Base-by-base conservation (phyloP, 106 monocot species). In the Chionographis japonica region DNA sequence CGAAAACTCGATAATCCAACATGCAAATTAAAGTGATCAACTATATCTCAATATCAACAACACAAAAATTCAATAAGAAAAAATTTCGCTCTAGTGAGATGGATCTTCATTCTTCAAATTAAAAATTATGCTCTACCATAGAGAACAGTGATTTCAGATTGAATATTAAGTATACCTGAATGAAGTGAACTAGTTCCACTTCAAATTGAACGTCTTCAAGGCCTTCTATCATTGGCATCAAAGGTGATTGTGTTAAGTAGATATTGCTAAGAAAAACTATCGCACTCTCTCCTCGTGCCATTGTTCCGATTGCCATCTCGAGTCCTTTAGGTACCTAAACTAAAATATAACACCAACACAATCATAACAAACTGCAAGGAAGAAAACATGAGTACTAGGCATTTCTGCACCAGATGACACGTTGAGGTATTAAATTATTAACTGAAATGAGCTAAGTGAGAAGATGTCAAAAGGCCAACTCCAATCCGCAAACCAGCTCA, bases 251-350 rank as follows among this genome's bases (percentile, higher is more conserved):
- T 71, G 90, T 74, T 61, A 98, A 78, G 72, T 98, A 93, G 52
- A 50, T 37, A 39, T 63, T 74, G 42, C 56, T 85, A 20, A 93
- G 85, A 83, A 70, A 98, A 73, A 98, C 68, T 46, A 73, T 61
- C 58, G 98, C 87, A 64, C 90, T 98, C 68, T 98, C 98, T 63
- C 83, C 75, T 50, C 68, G 77, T 55, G 93, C 53, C 98, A 98
- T 98, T 67, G 89, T 90, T 64, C 90, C 98, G 68, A 98, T 90
- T 56, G 80, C 98, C 89, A 98, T 98, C 65, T 98, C 93, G 78
- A 97, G 79, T 37, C 98, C 98, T 71, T 98, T 90, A 36, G 93
- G 93, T 74, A 92, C 77, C 92, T 97, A 79, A 57, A 85, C 50
- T 73, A 79, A 70, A 75, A 67, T 38, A 69, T 19, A 63, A 13